These are phyloP conservation scores for Colletotrichum truncatum DNA, from an alignment of 2,329 filamentous ascomycete genomes.

Conservation along the genomic window DNA sequence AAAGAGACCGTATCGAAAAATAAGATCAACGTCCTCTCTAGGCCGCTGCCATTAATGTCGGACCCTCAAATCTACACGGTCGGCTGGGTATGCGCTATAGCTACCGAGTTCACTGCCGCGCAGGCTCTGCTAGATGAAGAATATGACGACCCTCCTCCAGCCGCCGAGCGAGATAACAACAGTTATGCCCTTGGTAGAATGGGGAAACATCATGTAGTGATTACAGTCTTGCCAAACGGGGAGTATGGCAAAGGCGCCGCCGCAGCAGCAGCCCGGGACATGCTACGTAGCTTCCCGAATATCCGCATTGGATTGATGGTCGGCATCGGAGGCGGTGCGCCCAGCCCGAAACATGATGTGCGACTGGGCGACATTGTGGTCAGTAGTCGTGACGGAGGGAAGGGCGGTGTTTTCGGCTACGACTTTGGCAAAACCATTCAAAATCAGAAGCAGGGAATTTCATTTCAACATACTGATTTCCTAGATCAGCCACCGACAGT, in stretches of 20 bases:
- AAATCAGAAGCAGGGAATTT: neutral
- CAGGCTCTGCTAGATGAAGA: slow-evolving; percentile 37
- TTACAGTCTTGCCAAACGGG: slow-evolving; percentile 33
- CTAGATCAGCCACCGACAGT: too few relatives aligned
- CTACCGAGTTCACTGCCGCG: slow-evolving; percentile 36
- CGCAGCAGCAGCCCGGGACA: slow-evolving; percentile 9
- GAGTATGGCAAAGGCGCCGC: slow-evolving; percentile 32
- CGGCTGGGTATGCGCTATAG: slow-evolving; percentile 37
- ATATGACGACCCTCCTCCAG: slow-evolving; percentile 9
- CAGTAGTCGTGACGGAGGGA: neutral
- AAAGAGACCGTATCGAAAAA: too few relatives aligned
- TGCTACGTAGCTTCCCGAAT: accelerated
- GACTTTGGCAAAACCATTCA: slow-evolving; percentile 7
- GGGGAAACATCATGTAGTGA: slow-evolving; percentile 37
- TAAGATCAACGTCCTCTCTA: too few relatives aligned
- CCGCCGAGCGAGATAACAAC: slow-evolving; percentile 37
- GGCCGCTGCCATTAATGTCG: too few relatives aligned
- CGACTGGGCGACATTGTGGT: slow-evolving; percentile 33
- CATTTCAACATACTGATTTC: too few relatives aligned
- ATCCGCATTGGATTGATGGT: slow-evolving; percentile 32
- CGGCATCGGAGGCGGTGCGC: slow-evolving; percentile 36
- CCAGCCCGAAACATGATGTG: slow-evolving; percentile 3
- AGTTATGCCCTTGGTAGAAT: slow-evolving; percentile 36
- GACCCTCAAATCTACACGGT: too few relatives aligned
- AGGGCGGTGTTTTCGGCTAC: slow-evolving; percentile 28